Evolutionary conservation across 2,329 filamentous ascomycete genomes (phyloP), one percentile per base, ranked within the genome.

Genomic region (Magnaporthales sp.): DNA sequence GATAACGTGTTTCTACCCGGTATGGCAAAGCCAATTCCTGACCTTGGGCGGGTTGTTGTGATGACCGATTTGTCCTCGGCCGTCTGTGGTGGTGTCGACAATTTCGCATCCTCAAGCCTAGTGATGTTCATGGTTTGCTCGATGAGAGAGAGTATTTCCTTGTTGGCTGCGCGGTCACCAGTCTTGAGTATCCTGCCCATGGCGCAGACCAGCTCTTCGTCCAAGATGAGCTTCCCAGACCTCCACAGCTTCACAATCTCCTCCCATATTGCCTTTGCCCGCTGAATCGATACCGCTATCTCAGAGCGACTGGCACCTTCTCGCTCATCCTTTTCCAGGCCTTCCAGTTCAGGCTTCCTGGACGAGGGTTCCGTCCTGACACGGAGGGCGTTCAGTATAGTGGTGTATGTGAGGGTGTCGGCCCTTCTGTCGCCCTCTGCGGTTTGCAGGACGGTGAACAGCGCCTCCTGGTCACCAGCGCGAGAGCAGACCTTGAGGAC

Each of bases 121-220:
- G 89, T 86, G 58, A 97, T 84, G 62, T 86, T 84, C 87, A 94
- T 93, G 0, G 92, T 91, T 77, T 97, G 89, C 70, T 92, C 84
- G n/a, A 96, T 77, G 24, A 97, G 80, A 54, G 86, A 85, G 26
- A 97, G 83, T 2, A 97, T 81, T 71, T 92, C 86, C 69, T 90
- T 86, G 76, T 84, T 88, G 71, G 95, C 89, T 64, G 81, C 77
- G 22, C 84, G 80, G 11, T 83, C 79, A 19, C 90, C 87, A 64
- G 89, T 79, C 26, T 93, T 78, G n/a, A 98, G 80, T 3, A 97
- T 71, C 46, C 89, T 84, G 6, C 89, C 92, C 91, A 98, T 96
- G 31, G 90, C 83, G 73, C 87, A 89, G 3, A 96, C 89, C 24
- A 98, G 80, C 66, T 86, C 80, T 75, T 95, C 92, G 72, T 97